phyloP scores from a whole-genome alignment of 148 eudicot species.

The Heliamphora exappendiculata region DNA sequence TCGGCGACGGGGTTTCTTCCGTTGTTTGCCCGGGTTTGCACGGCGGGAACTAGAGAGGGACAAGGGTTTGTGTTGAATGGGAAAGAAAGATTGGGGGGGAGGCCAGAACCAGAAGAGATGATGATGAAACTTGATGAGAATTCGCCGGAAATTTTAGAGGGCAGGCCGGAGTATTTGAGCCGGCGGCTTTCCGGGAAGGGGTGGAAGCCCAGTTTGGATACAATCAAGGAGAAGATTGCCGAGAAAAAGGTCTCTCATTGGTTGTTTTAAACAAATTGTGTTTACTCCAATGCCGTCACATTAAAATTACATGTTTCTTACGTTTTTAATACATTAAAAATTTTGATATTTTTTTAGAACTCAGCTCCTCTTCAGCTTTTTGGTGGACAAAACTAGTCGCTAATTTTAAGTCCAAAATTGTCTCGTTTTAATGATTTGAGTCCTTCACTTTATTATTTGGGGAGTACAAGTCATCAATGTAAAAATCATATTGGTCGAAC shows the following conservation, averaged over 20 bases:
- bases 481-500: no score
- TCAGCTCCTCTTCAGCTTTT: no score
- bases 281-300: no score
- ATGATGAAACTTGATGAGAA: slow-evolving; percentile 16
- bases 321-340: no score
- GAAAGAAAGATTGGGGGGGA: not conserved
- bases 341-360: no score
- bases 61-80: not conserved
- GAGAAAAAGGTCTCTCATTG: slow-evolving; percentile 46
- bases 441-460: no score
- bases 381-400: no score
- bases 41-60: slow-evolving; percentile 5
- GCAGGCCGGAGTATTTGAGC: slow-evolving; percentile 41
- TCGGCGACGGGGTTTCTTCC: slow-evolving; percentile 44
- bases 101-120: slow-evolving; percentile 12
- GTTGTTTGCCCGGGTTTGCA: slow-evolving; percentile 37
- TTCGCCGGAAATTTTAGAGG: slow-evolving; percentile 28
- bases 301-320: no score
- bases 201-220: slow-evolving; percentile 87
- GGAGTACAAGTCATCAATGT: no score
- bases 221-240: slow-evolving; percentile 59
- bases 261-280: slow-evolving; percentile 40
- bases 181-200: slow-evolving; percentile 53
- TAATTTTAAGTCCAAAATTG: no score
- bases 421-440: no score